Evolutionary conservation across 2,329 filamentous ascomycete genomes (phyloP), one percentile per base, ranked within the genome.

Genomic region (Diplodia scrobiculata): DNA sequence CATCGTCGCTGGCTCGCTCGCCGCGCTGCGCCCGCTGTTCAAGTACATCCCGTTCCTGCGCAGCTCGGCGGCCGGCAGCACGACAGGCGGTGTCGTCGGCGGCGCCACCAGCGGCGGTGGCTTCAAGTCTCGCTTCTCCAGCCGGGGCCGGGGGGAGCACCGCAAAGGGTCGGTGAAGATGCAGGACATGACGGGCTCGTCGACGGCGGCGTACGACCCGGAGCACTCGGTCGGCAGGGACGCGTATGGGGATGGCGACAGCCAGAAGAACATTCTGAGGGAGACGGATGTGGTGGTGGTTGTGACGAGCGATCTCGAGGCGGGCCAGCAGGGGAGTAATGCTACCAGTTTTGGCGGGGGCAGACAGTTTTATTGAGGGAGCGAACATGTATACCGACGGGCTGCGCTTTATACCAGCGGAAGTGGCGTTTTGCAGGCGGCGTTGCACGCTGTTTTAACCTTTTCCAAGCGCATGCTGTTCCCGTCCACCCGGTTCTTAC

Each of bases 1-100:
- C 25, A 82, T 84, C 69, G 76, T 80, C 7, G 81, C 83, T 11
- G 81, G 80, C 2, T 82, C 80, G 4, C 73, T 81, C 41, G 79
- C 80, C 7, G 78, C 80, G 5, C 75, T 83, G 1, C 80, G 81
- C 0, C 81, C 81, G 1, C 71, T 83, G 6, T 74, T 83, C 52
- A 32, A 7, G 14, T n/a, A 59, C 54, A 1, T 59, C 67, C 27
- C 67, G 63, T 71, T 71, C 62, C 66, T 75, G 41, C 69, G 73
- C 7, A 65, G 71, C 48, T 58, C 76, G 59, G 45, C 67, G 25
- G 48, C 59, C 38, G 59, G 74, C 66, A 14, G 67, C 65, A 25
- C 25, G 25, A 25, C 25, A 3, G 25, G 25, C 25, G 25, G 54
- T 21, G 21, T 7, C 32, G 25, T n/a, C n/a, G n/a, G n/a, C n/a